Conservation (phyloP, 768 basidiomycete genomes). For the Boletus coccyginus region DNA sequence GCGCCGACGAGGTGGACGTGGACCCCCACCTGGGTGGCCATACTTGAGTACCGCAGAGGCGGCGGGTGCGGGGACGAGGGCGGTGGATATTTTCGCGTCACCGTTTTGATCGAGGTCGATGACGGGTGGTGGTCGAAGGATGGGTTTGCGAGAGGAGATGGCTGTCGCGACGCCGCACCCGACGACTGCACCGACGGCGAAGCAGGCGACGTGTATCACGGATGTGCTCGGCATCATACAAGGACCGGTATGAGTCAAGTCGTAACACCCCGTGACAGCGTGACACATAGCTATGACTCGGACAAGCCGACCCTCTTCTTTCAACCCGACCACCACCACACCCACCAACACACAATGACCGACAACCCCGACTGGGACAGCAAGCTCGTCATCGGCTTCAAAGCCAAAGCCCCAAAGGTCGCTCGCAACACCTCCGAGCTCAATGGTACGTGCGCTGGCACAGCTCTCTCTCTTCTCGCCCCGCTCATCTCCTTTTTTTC, state of each 20-base stretch:
- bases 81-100: constrained; percentile 39
- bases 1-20: not conserved
- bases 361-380: constrained; percentile 64
- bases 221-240: constrained; percentile 42
- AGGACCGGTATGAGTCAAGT: not conserved
- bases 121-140: constrained; percentile 29
- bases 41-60: constrained; percentile 50
- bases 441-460: constrained; percentile 38
- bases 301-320: constrained; percentile 1
- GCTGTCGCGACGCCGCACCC: constrained; percentile 71
- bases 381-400: constrained; percentile 71
- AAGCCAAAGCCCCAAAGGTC: constrained; percentile 60
- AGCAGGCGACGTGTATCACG: constrained; percentile 64
- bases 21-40: constrained; percentile 21
- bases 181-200: constrained; percentile 78
- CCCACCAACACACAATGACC: constrained; percentile 33
- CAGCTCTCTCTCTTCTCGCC: not conserved
- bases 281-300: not conserved
- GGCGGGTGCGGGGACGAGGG: constrained; percentile 17
- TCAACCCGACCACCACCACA: constrained; percentile 15
- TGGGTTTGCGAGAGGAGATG: constrained; percentile 36
- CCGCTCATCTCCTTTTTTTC: constrained; percentile 13
- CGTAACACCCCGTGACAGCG: not conserved
- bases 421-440: constrained; percentile 58
- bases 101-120: constrained; percentile 47